Conservation (phyloP, 139 green algal species). For the Marvania coccoides region DNA sequence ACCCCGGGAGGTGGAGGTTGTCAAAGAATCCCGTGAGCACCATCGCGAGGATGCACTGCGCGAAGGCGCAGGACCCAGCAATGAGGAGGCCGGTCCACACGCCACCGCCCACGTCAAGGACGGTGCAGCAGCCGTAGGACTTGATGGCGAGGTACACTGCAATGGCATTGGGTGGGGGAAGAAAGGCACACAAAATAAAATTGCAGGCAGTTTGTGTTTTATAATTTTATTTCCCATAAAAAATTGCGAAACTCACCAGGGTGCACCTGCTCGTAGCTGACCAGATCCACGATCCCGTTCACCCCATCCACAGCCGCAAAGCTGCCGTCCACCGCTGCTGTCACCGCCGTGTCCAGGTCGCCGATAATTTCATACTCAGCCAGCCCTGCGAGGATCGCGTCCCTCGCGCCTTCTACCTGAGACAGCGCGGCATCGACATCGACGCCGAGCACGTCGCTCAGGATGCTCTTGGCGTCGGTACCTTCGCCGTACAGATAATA, state of each 20-base stretch:
- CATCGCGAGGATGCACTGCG: not conserved
- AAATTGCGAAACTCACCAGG: not conserved
- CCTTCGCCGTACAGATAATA: constrained; percentile 9
- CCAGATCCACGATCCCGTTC: not conserved
- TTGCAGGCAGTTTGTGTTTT: not conserved
- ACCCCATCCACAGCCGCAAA: constrained; percentile 20
- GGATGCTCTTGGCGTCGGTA: not conserved
- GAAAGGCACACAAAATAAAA: not conserved
- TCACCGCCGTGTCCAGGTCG: constrained; percentile 8
- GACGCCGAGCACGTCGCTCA: not conserved
- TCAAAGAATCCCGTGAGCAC: not conserved
- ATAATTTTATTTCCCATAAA: not conserved
- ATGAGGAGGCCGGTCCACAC: constrained; percentile 15
- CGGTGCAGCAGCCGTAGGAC: constrained; percentile 9
- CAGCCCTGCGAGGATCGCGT: constrained; percentile 7
- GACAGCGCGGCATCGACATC: not conserved
- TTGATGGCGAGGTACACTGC: constrained; percentile 6
- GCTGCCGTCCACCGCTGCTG: constrained; percentile 16
- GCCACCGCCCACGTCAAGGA: constrained; percentile 1
- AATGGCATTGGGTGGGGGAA: not conserved
- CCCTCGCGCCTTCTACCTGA: not conserved
- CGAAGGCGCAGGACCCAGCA: constrained; percentile 1
- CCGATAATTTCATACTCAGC: constrained; percentile 7
- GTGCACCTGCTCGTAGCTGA: not conserved
- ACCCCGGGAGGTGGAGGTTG: not conserved